These are phyloP conservation scores for Cyclocybe cylindracea DNA, from an alignment of 768 basidiomycete species.

Conservation along the genomic window DNA sequence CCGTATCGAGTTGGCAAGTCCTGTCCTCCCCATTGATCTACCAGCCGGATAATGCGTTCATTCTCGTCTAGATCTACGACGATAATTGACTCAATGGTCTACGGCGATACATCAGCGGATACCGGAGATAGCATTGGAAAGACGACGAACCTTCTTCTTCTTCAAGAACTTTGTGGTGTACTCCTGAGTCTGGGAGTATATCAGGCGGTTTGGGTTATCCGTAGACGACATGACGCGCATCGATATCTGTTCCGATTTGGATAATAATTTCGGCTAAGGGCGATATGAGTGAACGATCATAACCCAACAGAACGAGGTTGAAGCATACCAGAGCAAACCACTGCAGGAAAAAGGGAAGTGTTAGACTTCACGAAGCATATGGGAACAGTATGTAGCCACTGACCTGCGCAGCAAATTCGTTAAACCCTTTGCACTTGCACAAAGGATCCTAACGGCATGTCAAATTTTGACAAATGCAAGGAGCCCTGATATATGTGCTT, in stretches of 20 bases:
- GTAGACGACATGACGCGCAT: slow-evolving; percentile 63
- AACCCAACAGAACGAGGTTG: not conserved
- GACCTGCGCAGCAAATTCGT: slow-evolving; percentile 57
- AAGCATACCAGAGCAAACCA: slow-evolving; percentile 53
- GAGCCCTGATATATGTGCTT: not conserved
- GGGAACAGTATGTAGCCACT: slow-evolving; percentile 16
- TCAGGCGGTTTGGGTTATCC: slow-evolving; percentile 55
- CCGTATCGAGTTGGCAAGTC: slow-evolving; percentile 52
- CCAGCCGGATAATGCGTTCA: slow-evolving; percentile 57
- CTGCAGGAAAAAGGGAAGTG: slow-evolving; percentile 24
- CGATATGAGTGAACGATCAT: slow-evolving; percentile 4
- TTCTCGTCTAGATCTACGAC: slow-evolving; percentile 66
- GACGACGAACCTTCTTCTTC: slow-evolving; percentile 45
- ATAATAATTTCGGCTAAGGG: slow-evolving; percentile 53
- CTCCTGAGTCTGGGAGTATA: slow-evolving; percentile 60
- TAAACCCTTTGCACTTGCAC: slow-evolving; percentile 47
- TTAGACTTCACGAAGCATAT: not conserved
- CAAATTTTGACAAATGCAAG: not conserved
- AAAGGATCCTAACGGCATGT: slow-evolving; percentile 44
- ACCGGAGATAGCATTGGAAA: not conserved
- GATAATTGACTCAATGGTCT: slow-evolving; percentile 64
- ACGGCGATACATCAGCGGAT: not conserved
- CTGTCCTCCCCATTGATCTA: slow-evolving; percentile 63
- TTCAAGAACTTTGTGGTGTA: slow-evolving; percentile 58
- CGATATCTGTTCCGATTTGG: slow-evolving; percentile 49